Conservation (phyloP, 2,329 filamentous ascomycete species). For the Colletotrichum tabaci region DNA sequence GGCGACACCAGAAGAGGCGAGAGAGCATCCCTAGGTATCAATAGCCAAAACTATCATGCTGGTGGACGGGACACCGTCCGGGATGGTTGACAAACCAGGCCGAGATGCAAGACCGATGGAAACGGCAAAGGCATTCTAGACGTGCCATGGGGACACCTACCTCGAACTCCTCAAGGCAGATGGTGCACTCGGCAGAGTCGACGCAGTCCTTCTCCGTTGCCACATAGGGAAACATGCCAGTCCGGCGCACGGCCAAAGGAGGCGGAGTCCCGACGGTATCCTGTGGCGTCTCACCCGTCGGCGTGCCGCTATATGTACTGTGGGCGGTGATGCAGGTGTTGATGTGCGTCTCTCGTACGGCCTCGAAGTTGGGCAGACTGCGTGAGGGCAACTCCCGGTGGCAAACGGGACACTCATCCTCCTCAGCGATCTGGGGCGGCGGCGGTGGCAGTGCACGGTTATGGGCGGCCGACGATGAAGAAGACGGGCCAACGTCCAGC, state of each 20-base stretch:
- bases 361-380: constrained; percentile 67
- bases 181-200: constrained; percentile 78
- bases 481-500: constrained; percentile 52
- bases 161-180: constrained; percentile 77
- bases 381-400: constrained; percentile 78
- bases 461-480: constrained; percentile 54
- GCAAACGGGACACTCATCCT: constrained; percentile 86
- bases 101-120: constrained; percentile 73
- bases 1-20: constrained; percentile 1
- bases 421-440: constrained; percentile 73
- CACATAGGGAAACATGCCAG: constrained; percentile 74
- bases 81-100: constrained; percentile 75
- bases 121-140: constrained; percentile 76
- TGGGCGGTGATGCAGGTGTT: constrained; percentile 69
- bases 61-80: constrained; percentile 76
- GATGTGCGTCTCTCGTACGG: constrained; percentile 71
- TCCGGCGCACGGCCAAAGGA: constrained; percentile 60
- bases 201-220: constrained; percentile 79
- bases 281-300: constrained; percentile 44
- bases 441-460: constrained; percentile 59
- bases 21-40: constrained; percentile 45
- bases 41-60: constrained; percentile 73
- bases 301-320: constrained; percentile 62
- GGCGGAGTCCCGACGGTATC: constrained; percentile 47
- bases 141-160: constrained; percentile 75